Conservation (phyloP, 2,329 filamentous ascomycete genomes). For the Proliferodiscus dingleyae region DNA sequence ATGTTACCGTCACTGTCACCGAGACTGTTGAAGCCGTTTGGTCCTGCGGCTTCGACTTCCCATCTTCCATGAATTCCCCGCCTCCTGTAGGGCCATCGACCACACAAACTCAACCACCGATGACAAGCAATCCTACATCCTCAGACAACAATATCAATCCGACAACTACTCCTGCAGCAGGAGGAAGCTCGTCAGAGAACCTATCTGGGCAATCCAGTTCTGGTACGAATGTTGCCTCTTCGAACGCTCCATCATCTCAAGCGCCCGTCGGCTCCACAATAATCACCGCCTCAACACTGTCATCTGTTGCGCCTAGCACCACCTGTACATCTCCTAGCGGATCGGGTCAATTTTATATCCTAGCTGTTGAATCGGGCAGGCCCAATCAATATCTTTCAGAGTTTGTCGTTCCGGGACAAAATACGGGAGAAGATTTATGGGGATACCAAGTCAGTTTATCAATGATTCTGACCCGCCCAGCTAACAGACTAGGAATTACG, state of each 20-base stretch:
- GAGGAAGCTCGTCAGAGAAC: not conserved
- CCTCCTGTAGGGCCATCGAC: not conserved
- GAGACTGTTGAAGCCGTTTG: no score
- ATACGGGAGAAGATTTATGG: not conserved
- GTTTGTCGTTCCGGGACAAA: not conserved
- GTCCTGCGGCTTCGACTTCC: no score
- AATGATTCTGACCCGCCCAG: not conserved
- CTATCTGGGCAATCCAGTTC: not conserved
- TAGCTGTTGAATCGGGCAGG: no score
- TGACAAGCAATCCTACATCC: not conserved
- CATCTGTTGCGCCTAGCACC: no score
- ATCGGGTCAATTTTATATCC: no score
- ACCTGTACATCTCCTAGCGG: no score
- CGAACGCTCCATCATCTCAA: no score
- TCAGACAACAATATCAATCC: not conserved
- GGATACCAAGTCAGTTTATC: not conserved
- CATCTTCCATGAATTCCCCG: not conserved
- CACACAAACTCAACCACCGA: not conserved
- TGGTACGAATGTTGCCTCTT: no score
- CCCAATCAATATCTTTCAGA: not conserved
- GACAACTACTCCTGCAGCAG: not conserved
- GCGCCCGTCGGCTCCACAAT: no score
- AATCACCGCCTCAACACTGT: no score
- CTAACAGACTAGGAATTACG: conserved; percentile 8
- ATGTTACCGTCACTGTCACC: no score